phyloP scores from a whole-genome alignment of 2,329 filamentous ascomycete species.

The Fusarium sp. region DNA sequence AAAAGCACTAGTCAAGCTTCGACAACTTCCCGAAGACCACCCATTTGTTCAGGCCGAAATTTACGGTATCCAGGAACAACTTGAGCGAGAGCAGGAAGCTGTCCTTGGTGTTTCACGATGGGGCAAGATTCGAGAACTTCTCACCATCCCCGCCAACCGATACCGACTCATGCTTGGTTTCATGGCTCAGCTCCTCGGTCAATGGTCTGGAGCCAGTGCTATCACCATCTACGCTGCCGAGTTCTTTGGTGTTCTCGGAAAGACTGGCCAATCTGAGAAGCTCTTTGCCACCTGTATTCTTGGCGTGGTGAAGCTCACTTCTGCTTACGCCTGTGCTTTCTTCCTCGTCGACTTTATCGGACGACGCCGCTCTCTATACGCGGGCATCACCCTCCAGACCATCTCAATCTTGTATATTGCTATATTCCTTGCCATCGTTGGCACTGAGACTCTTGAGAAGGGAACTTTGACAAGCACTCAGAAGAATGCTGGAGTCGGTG shows the following conservation, averaged over 20 bases:
- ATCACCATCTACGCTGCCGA: slow-evolving; percentile 23
- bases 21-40: slow-evolving; percentile 20
- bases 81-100: slow-evolving; percentile 26
- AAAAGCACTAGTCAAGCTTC: slow-evolving; percentile 17
- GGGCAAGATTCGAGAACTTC: slow-evolving; percentile 22
- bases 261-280: slow-evolving; percentile 27
- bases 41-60: slow-evolving; percentile 16
- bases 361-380: slow-evolving; percentile 10
- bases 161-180: slow-evolving; percentile 27
- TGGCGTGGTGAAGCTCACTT: slow-evolving; percentile 17
- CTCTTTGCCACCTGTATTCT: slow-evolving; percentile 27
- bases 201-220: slow-evolving; percentile 25
- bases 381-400: slow-evolving; percentile 17
- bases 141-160: slow-evolving; percentile 24
- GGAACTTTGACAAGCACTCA: slow-evolving; percentile 19
- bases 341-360: slow-evolving; percentile 29
- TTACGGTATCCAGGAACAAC: slow-evolving; percentile 15
- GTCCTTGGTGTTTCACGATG: slow-evolving; percentile 24
- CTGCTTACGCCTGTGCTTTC: slow-evolving; percentile 26
- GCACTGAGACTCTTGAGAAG: slow-evolving; percentile 8
- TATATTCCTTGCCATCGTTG: slow-evolving; percentile 16
- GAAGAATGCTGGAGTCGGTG: slow-evolving; percentile 18
- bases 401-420: slow-evolving; percentile 20
- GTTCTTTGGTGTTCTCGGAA: slow-evolving; percentile 25
- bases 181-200: slow-evolving; percentile 23